Conservation (phyloP, 129 eudicot species). For the Arctium minus region DNA sequence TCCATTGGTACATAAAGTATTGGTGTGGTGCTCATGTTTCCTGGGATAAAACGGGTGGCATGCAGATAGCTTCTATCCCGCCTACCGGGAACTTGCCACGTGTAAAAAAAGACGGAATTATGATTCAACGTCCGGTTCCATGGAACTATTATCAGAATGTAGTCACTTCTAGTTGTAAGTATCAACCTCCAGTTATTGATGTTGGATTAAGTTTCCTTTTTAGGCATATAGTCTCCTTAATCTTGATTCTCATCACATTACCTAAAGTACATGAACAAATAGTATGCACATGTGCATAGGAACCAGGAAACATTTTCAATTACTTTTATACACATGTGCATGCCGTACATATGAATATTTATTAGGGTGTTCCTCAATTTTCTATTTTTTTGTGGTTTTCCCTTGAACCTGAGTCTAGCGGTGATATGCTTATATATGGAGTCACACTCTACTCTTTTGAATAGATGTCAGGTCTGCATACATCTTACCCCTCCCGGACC, state of each 20-base stretch:
- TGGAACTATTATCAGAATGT: conserved; percentile 98
- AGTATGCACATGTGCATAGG: background rate
- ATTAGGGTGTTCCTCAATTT: no score
- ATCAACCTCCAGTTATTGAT: background rate
- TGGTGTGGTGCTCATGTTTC: conserved; percentile 90
- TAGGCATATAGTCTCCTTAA: background rate
- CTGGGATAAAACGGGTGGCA: conserved; percentile 98
- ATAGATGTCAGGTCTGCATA: no score
- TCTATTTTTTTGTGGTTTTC: no score
- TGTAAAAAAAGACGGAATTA: conserved; percentile 61
- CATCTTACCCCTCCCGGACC: no score
- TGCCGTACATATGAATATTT: no score
- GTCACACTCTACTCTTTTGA: no score
- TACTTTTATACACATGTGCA: background rate
- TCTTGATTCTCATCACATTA: background rate
- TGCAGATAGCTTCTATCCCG: conserved; percentile 74
- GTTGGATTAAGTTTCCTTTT: background rate
- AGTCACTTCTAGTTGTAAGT: conserved; percentile 95
- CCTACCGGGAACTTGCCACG: conserved; percentile 71
- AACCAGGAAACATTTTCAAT: no score
- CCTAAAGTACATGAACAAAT: background rate
- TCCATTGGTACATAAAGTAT: conserved; percentile 90
- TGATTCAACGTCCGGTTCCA: conserved; percentile 76
- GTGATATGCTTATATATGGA: no score
- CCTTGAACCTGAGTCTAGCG: no score